Base-by-base conservation (phyloP, 495 filamentous ascomycete species). In the Halenospora varia region DNA sequence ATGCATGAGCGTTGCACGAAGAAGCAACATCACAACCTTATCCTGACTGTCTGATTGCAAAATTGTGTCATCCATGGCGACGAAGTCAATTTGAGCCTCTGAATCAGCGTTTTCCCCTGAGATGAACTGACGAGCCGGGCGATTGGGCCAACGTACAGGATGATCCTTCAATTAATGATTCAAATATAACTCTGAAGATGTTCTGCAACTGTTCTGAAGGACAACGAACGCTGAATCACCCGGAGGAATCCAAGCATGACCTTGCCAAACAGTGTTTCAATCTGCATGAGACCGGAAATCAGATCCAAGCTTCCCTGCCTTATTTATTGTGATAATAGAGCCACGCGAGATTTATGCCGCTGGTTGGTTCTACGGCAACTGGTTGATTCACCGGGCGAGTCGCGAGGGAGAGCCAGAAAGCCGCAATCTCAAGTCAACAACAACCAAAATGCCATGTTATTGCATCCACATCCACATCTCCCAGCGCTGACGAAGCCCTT, bases 221-320 rank as follows among this genome's bases (percentile, higher is more conserved):
- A 6, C 15, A 23, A 44, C 41, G 29, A 8, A 25, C 49, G 25
- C n/a, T 2, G 25, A 26, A 29, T 3, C 26, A 22, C 19, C 22
- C 29, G 25, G 50, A 54, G 17, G 10, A 55, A n/a, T 25, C 45
- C 45, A 55, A 48, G 39, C 19, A 41, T 47, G 13, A 1, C 52
- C 29, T 6, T 25, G 25, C 13, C 25, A 46, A 25, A 52, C 19
- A 24, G 26, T 44, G 60, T 63, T 63, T 63, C 56, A 59, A 63
- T 55, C 35, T 48, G 56, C 56, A 63, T 63, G 56, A 63, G 25
- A 59, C 55, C 51, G 48, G 59, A 57, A 45, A 62, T 62, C 49
- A 56, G 25, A 29, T 47, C 35, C 40, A 45, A 45, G 48, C 1
- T 45, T 15, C 39, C 56, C 50, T 49, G 47, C 47, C 47, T 49